These are phyloP conservation scores for Cercospora sp. DNA, from an alignment of 2,329 filamentous ascomycete genomes.

Conservation along the genomic window DNA sequence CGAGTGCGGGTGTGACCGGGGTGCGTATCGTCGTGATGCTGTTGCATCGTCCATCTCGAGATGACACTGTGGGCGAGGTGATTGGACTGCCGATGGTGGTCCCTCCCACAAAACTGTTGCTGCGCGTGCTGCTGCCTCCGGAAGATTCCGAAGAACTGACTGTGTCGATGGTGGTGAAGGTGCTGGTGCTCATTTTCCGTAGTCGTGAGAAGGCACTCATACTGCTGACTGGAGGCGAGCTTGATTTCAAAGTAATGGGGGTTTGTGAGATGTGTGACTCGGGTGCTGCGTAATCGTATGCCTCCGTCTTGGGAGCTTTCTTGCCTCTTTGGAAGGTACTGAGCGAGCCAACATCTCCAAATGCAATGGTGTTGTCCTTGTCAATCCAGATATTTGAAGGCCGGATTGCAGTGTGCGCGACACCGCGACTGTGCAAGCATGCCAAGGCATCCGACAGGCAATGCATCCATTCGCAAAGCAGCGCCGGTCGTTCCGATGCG, in stretches of 20 bases:
- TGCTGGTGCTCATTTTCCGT: conserved; percentile 35
- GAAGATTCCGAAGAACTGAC: conserved; percentile 38
- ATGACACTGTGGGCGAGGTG: conserved; percentile 26
- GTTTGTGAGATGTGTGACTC: conserved; percentile 57
- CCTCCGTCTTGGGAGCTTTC: conserved; percentile 64
- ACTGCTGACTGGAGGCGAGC: conserved; percentile 34
- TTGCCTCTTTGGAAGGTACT: conserved; percentile 55
- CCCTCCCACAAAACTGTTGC: conserved; percentile 32
- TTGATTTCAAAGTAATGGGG: conserved; percentile 42
- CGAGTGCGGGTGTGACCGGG: conserved; percentile 23
- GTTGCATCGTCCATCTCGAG: conserved; percentile 27
- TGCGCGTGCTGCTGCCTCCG: conserved; percentile 34
- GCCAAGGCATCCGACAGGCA: conserved; percentile 69
- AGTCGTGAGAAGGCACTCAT: conserved; percentile 34
- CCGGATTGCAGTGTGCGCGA: conserved; percentile 67
- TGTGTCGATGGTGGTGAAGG: conserved; percentile 26
- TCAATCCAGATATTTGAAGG: conserved; percentile 71
- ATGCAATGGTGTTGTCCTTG: conserved; percentile 64
- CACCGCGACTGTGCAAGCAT: conserved; percentile 64
- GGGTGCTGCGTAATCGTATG: conserved; percentile 72
- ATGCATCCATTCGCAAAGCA: conserved; percentile 73
- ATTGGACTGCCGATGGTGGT: conserved; percentile 29
- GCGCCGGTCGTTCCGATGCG: conserved; percentile 60
- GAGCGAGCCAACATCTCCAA: conserved; percentile 60
- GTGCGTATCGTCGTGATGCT: conserved; percentile 30